These are phyloP conservation scores for Plectranthus barbatus DNA, from an alignment of 257 asterid genomes.

Conservation along the genomic window DNA sequence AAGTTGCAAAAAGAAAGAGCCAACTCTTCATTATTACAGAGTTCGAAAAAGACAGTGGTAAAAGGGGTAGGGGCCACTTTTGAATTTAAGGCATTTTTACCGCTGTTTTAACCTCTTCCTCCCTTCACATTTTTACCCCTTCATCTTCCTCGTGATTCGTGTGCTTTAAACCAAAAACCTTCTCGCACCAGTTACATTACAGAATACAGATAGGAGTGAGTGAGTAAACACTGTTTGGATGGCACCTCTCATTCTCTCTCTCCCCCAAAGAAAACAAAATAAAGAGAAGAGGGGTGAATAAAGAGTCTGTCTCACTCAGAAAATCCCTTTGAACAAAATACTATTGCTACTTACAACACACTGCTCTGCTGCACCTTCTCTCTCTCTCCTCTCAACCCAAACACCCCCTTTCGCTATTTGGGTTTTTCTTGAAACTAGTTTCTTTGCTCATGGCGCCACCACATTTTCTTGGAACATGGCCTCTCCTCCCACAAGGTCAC, in stretches of 20 bases:
- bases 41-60: conserved; percentile 3
- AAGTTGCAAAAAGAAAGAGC: not conserved
- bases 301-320: conserved; percentile 12
- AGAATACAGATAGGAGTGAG: conserved; percentile 24
- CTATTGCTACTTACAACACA: not conserved
- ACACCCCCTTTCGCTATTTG: conserved; percentile 11
- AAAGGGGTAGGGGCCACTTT: conserved; percentile 4
- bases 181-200: conserved; percentile 11
- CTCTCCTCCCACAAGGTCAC: conserved; percentile 25
- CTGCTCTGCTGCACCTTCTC: conserved; percentile 1
- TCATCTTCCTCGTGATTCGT: conserved; percentile 31
- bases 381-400: conserved; percentile 9
- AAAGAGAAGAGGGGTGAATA: conserved; percentile 11
- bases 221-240: conserved; percentile 9
- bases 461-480: conserved; percentile 20
- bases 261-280: conserved; percentile 8
- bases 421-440: conserved; percentile 5
- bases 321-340: conserved; percentile 23
- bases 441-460: conserved; percentile 15
- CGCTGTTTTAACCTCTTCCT: conserved; percentile 16
- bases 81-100: conserved; percentile 15
- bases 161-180: conserved; percentile 18
- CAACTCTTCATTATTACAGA: not conserved
- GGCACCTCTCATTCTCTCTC: not conserved
- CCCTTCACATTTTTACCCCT: conserved; percentile 20